Conservation (phyloP, 768 basidiomycete species). For the Lactarius evosmus region DNA sequence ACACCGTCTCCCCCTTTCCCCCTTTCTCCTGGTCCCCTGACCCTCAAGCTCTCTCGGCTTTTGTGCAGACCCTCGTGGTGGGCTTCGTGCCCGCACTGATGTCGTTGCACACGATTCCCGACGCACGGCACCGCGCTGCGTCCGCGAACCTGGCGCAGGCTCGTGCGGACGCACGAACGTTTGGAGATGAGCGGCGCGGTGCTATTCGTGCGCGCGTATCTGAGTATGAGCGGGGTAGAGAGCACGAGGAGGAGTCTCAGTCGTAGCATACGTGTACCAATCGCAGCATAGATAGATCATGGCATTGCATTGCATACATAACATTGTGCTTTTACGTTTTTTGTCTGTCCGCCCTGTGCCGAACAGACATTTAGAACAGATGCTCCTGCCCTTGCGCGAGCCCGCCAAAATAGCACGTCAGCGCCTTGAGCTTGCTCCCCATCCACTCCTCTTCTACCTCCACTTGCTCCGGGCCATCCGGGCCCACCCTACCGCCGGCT, state of each 20-base stretch:
- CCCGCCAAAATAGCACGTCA: constrained; percentile 94
- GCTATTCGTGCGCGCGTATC: constrained; percentile 50
- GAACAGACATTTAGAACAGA: constrained; percentile 42
- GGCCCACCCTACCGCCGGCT: background rate
- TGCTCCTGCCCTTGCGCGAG: constrained; percentile 65
- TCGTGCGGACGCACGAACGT: constrained; percentile 51
- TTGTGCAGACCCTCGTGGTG: constrained; percentile 41
- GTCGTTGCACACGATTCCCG: constrained; percentile 36
- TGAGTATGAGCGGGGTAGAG: constrained; percentile 34
- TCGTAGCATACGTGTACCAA: background rate
- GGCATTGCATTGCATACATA: constrained; percentile 1
- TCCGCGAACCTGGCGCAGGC: constrained; percentile 58
- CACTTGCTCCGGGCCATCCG: constrained; percentile 49
- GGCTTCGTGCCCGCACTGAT: constrained; percentile 47
- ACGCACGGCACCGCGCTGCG: constrained; percentile 50
- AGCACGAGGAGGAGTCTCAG: constrained; percentile 7
- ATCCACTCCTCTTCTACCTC: constrained; percentile 98
- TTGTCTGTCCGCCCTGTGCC: background rate
- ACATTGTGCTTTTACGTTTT: background rate
- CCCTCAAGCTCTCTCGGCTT: background rate
- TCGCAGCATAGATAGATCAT: background rate
- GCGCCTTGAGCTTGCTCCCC: constrained; percentile 86
- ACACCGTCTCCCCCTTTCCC: background rate
- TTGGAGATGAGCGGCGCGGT: constrained; percentile 51
- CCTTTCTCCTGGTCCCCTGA: background rate